phyloP scores from a whole-genome alignment of 192 early-diverging fungal species.

The Podila horticola region DNA sequence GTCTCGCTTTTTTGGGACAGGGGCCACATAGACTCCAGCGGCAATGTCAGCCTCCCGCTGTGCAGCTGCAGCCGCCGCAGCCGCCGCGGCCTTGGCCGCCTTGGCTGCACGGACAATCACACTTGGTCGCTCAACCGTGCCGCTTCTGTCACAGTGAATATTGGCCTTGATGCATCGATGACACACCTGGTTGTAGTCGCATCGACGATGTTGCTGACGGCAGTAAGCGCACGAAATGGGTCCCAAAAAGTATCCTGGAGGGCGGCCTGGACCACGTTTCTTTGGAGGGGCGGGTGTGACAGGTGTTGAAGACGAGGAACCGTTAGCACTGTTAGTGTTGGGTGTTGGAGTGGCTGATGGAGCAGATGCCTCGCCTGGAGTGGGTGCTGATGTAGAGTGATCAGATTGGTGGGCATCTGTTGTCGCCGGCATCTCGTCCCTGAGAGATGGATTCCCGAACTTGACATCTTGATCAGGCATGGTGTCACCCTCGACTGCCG shows the following conservation, averaged over 20 bases:
- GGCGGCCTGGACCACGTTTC: conserved; percentile 36
- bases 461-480: too few species aligned
- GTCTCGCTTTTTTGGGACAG: neutral
- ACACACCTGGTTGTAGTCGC: conserved; percentile 44
- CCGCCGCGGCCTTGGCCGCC: conserved; percentile 29
- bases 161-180: conserved; percentile 43
- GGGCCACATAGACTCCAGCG: neutral
- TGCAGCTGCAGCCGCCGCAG: conserved; percentile 18
- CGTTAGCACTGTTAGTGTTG: neutral
- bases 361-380: too few species aligned
- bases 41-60: conserved; percentile 28
- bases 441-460: too few species aligned
- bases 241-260: conserved; percentile 44
- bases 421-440: too few species aligned
- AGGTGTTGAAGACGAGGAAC: neutral
- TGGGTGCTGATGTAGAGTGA: too few species aligned
- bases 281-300: neutral
- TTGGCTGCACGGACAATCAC: conserved; percentile 45
- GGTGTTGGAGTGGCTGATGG: too few species aligned
- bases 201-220: conserved; percentile 39
- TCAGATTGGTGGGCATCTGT: too few species aligned
- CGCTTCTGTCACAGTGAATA: conserved; percentile 44
- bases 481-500: too few species aligned
- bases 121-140: conserved; percentile 44
- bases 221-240: conserved; percentile 46